Conservation (phyloP, 2,329 filamentous ascomycete species). For the Coniella vitis region DNA sequence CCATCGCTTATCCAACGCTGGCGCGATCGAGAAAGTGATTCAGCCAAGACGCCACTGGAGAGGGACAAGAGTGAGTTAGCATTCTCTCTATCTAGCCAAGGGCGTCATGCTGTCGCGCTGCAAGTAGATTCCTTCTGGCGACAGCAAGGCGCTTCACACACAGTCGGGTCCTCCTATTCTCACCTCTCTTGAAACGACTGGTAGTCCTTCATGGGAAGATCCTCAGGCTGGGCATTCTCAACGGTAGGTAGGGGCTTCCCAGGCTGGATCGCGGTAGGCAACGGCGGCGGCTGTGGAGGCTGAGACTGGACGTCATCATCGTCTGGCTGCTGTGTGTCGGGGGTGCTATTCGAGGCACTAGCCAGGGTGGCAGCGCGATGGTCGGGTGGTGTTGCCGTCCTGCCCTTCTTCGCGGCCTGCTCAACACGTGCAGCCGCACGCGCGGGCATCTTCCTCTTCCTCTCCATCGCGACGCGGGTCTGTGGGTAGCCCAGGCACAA, state of each 20-base stretch:
- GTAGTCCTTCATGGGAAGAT: constrained; percentile 59
- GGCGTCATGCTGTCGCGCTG: too few species aligned
- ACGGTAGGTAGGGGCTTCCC: constrained; percentile 67
- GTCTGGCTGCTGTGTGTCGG: constrained; percentile 25
- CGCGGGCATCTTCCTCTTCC: constrained; percentile 58
- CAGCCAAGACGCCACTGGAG: constrained; percentile 64
- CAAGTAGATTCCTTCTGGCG: too few species aligned
- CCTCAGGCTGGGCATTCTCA: constrained; percentile 56
- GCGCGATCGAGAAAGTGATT: constrained; percentile 67
- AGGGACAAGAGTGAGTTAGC: constrained; percentile 18
- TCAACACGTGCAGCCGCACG: constrained; percentile 56
- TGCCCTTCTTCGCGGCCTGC: constrained; percentile 49
- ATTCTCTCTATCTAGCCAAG: too few species aligned
- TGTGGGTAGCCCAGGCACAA: not conserved
- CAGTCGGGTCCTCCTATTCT: too few species aligned
- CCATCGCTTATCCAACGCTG: constrained; percentile 66
- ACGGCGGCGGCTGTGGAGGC: constrained; percentile 27
- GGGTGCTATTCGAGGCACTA: constrained; percentile 21
- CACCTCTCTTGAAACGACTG: constrained; percentile 70
- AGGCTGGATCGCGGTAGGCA: constrained; percentile 58
- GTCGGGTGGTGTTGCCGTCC: constrained; percentile 45
- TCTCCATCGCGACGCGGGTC: constrained; percentile 44
- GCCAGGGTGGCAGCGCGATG: constrained; percentile 41
- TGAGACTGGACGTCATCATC: constrained; percentile 10
- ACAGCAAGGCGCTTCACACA: too few species aligned